These are phyloP conservation scores for Amaranthus hypochondriacus DNA, from an alignment of 148 eudicot genomes.

Conservation along the genomic window DNA sequence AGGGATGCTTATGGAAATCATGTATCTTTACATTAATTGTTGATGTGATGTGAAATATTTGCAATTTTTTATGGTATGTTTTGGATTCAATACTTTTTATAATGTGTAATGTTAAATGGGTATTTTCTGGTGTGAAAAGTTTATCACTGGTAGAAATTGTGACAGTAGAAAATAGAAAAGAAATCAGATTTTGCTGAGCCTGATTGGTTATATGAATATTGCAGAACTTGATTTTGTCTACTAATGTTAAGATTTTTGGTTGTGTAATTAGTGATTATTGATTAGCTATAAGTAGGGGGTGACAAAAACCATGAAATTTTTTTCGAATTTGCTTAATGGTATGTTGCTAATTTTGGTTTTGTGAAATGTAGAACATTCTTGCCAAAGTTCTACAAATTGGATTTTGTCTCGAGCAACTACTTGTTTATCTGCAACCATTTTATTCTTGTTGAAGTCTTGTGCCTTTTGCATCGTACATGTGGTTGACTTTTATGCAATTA, in stretches of 20 bases:
- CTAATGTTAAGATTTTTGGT: not conserved
- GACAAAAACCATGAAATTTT: too few relatives aligned
- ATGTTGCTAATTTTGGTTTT: not conserved
- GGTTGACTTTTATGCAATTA: too few relatives aligned
- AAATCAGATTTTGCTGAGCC: too few relatives aligned
- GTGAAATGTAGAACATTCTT: not conserved
- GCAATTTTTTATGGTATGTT: not conserved
- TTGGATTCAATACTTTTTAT: constrained; percentile 1
- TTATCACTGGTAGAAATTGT: too few relatives aligned
- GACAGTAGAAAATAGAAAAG: not conserved
- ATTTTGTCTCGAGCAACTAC: too few relatives aligned
- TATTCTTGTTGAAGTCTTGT: too few relatives aligned
- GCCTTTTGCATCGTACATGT: too few relatives aligned
- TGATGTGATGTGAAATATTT: not conserved
- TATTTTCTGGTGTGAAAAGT: not conserved
- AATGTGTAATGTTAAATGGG: constrained; percentile 11
- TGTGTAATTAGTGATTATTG: not conserved
- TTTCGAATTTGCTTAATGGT: not conserved
- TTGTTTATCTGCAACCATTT: too few relatives aligned
- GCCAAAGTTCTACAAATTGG: too few relatives aligned
- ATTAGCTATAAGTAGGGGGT: not conserved
- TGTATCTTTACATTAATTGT: constrained; percentile 20
- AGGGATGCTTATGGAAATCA: constrained; percentile 60
- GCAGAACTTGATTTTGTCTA: too few relatives aligned
- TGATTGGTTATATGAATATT: too few relatives aligned